A percentile compares a stretch with the other conserved stretches of the same genome.
Conservation (phyloP, 192 early-diverging fungal genomes). For the Helicostylum pulchrum region DNA sequence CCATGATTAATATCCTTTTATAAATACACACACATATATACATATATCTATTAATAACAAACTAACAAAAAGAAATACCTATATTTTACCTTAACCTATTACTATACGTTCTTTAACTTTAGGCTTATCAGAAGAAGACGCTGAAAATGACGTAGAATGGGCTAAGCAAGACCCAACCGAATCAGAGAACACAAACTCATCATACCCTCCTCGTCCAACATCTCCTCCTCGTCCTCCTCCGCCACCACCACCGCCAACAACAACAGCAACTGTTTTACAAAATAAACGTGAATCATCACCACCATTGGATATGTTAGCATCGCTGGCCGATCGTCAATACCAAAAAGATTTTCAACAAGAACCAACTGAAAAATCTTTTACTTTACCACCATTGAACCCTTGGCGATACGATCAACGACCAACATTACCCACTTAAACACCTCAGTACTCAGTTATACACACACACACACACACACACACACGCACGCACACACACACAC, state of each 20-base stretch:
- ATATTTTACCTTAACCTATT: slow-evolving; percentile 4
- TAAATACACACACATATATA: slow-evolving; percentile 7
- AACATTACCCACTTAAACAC: slow-evolving; percentile 2
- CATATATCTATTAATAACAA: neutral
- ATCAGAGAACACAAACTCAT: slow-evolving; percentile 4
- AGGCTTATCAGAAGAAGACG: slow-evolving; percentile 29
- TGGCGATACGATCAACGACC: slow-evolving; percentile 14
- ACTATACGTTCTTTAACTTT: slow-evolving; percentile 34
- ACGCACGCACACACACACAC: too few relatives aligned
- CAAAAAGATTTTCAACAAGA: slow-evolving; percentile 5
- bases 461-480: too few relatives aligned
- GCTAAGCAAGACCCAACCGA: slow-evolving; percentile 15
- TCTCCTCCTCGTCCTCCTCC: slow-evolving; percentile 5
- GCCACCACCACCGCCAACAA: slow-evolving; percentile 3
- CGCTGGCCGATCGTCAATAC: slow-evolving; percentile 27
- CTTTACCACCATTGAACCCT: slow-evolving; percentile 7
- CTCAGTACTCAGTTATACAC: too few relatives aligned
- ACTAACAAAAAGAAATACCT: neutral
- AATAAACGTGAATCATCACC: slow-evolving; percentile 17
- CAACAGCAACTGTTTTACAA: neutral
- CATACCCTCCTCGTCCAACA: neutral
- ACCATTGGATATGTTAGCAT: slow-evolving; percentile 20
- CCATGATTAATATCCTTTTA: slow-evolving; percentile 43
- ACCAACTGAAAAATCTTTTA: neutral
- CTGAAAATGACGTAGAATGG: slow-evolving; percentile 21